Percentiles rank a stretch among this genome's conserved stretches.
Conservation (phyloP, 257 asterid genomes). For the Solanum bukasovii region DNA sequence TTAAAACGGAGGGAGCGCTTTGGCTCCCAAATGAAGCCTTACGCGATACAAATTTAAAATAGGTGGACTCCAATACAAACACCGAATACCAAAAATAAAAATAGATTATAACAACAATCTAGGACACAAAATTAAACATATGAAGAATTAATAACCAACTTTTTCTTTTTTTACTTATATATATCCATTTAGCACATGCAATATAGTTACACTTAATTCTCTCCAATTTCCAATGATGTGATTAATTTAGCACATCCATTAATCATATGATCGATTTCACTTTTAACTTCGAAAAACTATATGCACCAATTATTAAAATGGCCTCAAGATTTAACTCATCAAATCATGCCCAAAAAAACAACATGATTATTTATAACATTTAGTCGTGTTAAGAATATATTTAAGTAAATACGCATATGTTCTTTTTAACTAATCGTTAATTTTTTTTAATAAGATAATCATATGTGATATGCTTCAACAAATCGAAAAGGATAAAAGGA, state of each 20-base stretch:
- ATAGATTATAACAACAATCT: neutral
- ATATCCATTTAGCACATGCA: neutral
- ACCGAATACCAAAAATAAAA: no score
- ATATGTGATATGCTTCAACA: neutral
- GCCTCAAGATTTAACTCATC: no score
- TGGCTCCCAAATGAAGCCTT: no score
- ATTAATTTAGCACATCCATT: neutral
- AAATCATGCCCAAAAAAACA: neutral
- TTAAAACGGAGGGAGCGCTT: fast-evolving
- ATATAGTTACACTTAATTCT: neutral
- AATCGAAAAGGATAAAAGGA: neutral
- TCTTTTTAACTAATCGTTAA: no score
- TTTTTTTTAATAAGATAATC: neutral
- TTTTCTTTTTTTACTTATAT: neutral
- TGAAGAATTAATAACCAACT: neutral
- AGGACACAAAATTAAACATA: neutral
- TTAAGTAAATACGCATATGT: neutral
- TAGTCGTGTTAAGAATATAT: neutral
- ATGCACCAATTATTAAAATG: no score
- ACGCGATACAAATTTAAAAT: no score
- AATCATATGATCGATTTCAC: no score
- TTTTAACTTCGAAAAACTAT: no score
- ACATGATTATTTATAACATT: no score
- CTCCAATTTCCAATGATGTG: neutral
- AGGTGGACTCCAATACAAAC: no score